Evolutionary conservation across 2,329 filamentous ascomycete genomes (phyloP).

Genomic region (Myriosclerotinia scirpicola): DNA sequence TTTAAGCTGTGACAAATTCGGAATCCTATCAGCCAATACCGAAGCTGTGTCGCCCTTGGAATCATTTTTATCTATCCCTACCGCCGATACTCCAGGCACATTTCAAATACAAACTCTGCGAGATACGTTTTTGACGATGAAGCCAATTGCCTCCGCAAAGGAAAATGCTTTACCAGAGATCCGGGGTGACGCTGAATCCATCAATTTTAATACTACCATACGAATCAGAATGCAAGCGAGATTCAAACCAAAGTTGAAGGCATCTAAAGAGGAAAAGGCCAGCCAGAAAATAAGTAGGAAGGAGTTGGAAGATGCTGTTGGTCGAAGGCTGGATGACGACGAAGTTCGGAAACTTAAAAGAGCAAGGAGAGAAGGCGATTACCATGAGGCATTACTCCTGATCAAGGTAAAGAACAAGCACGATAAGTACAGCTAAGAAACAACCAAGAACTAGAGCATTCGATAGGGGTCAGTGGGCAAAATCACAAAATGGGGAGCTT

Average conservation of each 20-base stretch:
- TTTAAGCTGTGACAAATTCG: constrained; percentile 81
- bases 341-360: constrained; percentile 82
- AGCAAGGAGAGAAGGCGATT: constrained; percentile 82
- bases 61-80: constrained; percentile 68
- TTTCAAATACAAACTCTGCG: constrained; percentile 74
- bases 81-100: constrained; percentile 64
- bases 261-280: constrained; percentile 79
- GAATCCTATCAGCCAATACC: constrained; percentile 71
- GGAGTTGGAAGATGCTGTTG: constrained; percentile 80
- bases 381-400: constrained; percentile 82
- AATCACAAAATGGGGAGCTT: background rate
- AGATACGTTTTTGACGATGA: constrained; percentile 67
- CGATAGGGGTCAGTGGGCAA: background rate
- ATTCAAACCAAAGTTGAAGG: constrained; percentile 83
- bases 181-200: constrained; percentile 70
- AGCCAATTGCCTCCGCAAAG: constrained; percentile 51
- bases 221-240: constrained; percentile 91
- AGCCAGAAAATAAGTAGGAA: constrained; percentile 81
- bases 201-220: constrained; percentile 69
- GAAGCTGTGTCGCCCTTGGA: constrained; percentile 85
- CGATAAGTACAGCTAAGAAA: constrained; percentile 68
- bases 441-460: background rate
- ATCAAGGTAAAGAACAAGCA: constrained; percentile 91
- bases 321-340: constrained; percentile 74
- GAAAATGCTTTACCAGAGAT: constrained; percentile 59